phyloP scores from a whole-genome alignment of 2,329 filamentous ascomycete genomes.

The Ophiostoma ulmi region DNA sequence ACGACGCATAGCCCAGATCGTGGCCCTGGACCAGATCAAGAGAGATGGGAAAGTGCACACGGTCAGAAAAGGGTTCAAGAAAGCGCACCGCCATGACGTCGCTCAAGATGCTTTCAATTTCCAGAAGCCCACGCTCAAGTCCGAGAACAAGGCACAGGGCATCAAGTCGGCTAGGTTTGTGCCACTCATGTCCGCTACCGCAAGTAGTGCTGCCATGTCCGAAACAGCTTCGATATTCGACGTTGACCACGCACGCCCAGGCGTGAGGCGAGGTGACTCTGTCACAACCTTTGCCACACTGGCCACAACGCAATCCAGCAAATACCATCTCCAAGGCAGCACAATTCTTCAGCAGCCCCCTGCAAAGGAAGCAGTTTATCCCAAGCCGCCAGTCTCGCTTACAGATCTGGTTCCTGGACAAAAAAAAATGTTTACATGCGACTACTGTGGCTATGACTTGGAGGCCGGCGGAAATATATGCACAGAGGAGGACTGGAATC shows the following conservation, averaged over 20 bases:
- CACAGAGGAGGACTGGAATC: slow-evolving; percentile 25
- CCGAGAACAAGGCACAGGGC: background rate
- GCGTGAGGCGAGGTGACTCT: background rate
- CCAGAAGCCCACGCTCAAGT: slow-evolving; percentile 21
- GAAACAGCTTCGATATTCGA: slow-evolving; percentile 13
- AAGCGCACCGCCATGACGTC: slow-evolving; percentile 22
- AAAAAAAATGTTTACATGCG: slow-evolving; percentile 24
- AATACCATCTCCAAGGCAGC: slow-evolving; percentile 18
- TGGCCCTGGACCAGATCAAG: slow-evolving; percentile 21
- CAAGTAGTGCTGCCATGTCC: slow-evolving; percentile 20
- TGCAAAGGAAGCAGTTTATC: slow-evolving; percentile 19
- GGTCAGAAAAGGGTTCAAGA: slow-evolving; percentile 11
- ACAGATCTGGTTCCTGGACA: slow-evolving; percentile 19
- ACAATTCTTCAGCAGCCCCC: background rate
- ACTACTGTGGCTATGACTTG: slow-evolving; percentile 25
- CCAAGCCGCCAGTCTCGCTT: slow-evolving; percentile 19
- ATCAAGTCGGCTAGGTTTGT: background rate
- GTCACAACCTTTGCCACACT: background rate
- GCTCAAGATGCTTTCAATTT: slow-evolving; percentile 20
- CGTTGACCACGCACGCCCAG: background rate
- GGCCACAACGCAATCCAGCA: slow-evolving; percentile 15
- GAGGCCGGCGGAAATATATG: slow-evolving; percentile 23
- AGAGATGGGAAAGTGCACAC: slow-evolving; percentile 20
- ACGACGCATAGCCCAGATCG: slow-evolving; percentile 23
- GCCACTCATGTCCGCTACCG: background rate